These are phyloP conservation scores for Candida maris DNA, from an alignment of 805 yeast genomes.

Conservation along the genomic window DNA sequence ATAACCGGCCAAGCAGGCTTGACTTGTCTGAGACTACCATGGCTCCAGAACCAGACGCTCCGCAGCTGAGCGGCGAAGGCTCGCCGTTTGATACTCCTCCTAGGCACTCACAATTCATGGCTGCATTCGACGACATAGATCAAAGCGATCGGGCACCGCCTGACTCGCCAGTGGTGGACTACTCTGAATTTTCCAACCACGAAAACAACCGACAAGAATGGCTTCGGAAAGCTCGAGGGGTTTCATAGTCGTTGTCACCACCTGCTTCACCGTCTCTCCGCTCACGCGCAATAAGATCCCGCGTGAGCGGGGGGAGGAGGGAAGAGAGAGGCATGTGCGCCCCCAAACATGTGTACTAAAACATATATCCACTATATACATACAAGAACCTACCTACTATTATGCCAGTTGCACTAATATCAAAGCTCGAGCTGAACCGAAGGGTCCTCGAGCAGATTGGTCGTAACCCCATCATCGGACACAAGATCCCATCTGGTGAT, in stretches of 20 bases:
- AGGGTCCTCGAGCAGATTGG: slow-evolving; percentile 50
- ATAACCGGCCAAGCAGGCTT: too few species aligned
- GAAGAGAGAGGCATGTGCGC: too few species aligned
- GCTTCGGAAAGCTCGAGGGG: slow-evolving; percentile 33
- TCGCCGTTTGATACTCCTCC: slow-evolving; percentile 22
- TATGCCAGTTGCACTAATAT: too few species aligned
- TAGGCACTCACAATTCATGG: slow-evolving; percentile 10
- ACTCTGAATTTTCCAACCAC: slow-evolving; percentile 41
- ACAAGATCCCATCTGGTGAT: slow-evolving; percentile 62
- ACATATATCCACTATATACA: too few species aligned
- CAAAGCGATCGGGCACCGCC: not conserved
- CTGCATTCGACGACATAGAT: not conserved
- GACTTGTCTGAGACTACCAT: too few species aligned
- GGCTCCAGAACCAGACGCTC: slow-evolving; percentile 3
- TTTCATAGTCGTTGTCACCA: too few species aligned
- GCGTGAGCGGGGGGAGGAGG: too few species aligned
- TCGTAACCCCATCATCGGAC: slow-evolving; percentile 38
- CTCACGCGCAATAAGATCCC: too few species aligned
- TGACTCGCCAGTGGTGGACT: not conserved
- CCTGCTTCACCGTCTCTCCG: too few species aligned
- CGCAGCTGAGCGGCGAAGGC: slow-evolving; percentile 1
- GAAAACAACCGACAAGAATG: slow-evolving; percentile 39
- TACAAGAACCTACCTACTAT: too few species aligned
- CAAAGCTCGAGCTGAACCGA: slow-evolving; percentile 29
- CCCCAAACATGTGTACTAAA: too few species aligned